Evolutionary conservation across 441 rosid species (phyloP).

Genomic region (Mallotus japonicus): DNA sequence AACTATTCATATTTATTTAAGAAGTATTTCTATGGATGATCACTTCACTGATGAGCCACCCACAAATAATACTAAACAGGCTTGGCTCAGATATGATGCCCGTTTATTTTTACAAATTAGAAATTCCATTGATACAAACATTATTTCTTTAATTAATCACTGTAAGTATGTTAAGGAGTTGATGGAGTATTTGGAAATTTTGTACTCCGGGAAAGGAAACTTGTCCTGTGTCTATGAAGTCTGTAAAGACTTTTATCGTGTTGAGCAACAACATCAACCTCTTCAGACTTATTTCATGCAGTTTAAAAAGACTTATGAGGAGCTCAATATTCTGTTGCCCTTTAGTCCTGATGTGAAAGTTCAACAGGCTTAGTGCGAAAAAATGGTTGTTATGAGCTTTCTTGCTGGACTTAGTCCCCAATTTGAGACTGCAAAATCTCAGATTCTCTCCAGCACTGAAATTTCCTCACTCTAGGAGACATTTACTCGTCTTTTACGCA

Average conservation of each 20-base stretch:
- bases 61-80: too few species aligned
- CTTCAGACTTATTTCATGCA: too few species aligned
- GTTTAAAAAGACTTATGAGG: background rate
- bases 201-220: background rate
- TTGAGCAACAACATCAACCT: background rate
- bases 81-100: too few species aligned
- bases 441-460: background rate
- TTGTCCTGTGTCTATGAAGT: background rate
- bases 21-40: too few species aligned
- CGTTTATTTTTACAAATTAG: too few species aligned
- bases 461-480: background rate
- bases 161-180: background rate
- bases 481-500: background rate
- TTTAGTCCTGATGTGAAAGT: too few species aligned
- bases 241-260: background rate
- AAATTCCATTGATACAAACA: too few species aligned
- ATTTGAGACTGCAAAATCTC: background rate
- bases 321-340: too few species aligned
- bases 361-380: background rate
- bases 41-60: too few species aligned
- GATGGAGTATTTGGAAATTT: too few species aligned
- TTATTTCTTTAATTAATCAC: background rate
- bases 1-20: too few species aligned
- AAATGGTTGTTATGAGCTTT: background rate
- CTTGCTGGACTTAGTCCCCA: background rate